These are phyloP conservation scores for Coniophora puteana DNA, from an alignment of 1,284 basidiomycete genomes.

Conservation along the genomic window DNA sequence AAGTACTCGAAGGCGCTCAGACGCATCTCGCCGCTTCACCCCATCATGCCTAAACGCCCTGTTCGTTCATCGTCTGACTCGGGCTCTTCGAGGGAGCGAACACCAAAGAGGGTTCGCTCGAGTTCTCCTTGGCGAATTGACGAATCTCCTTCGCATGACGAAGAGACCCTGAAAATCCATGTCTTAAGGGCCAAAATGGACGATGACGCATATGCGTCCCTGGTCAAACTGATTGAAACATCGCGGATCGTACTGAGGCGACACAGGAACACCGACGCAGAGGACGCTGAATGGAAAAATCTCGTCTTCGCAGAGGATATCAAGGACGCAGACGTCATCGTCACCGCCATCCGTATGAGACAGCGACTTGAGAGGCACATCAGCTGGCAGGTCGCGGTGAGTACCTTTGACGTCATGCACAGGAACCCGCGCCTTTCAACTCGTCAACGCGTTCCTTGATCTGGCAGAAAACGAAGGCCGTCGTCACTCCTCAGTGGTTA, in stretches of 20 bases:
- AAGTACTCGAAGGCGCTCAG: too few relatives aligned
- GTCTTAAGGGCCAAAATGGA: slow-evolving; percentile 62
- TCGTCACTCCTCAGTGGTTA: slow-evolving; percentile 70
- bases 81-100: too few relatives aligned
- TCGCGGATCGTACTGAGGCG: slow-evolving; percentile 14
- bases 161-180: slow-evolving; percentile 38
- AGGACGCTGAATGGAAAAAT: slow-evolving; percentile 7
- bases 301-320: slow-evolving; percentile 37
- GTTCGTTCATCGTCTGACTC: too few relatives aligned
- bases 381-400: slow-evolving; percentile 57
- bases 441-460: slow-evolving; percentile 2
- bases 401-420: slow-evolving; percentile 20
- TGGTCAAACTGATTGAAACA: slow-evolving; percentile 45
- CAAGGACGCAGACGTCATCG: slow-evolving; percentile 57
- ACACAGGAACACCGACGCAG: background rate
- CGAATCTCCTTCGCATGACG: slow-evolving; percentile 7
- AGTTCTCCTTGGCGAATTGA: slow-evolving; percentile 7
- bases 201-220: slow-evolving; percentile 36
- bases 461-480: slow-evolving; percentile 52
- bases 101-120: slow-evolving; percentile 12
- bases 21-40: too few relatives aligned
- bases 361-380: slow-evolving; percentile 67
- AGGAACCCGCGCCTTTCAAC: background rate
- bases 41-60: too few relatives aligned
- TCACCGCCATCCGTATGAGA: slow-evolving; percentile 63